phyloP scores from a whole-genome alignment of 2,329 filamentous ascomycete species.

The Xylaria sp. region DNA sequence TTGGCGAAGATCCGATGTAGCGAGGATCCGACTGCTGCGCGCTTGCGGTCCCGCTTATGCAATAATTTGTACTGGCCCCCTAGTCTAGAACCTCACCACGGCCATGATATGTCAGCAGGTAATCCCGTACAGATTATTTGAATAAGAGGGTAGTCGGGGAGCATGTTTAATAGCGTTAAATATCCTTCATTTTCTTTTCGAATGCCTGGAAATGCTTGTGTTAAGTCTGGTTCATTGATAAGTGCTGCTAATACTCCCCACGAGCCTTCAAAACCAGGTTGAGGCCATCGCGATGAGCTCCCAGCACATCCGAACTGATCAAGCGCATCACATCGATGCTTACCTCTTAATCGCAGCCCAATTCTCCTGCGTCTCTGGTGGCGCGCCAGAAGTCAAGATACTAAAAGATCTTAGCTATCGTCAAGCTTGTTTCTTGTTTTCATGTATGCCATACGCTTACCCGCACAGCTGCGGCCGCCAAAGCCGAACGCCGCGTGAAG shows the following conservation, averaged over 20 bases:
- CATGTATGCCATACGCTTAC: conserved; percentile 23
- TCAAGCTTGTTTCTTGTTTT: conserved; percentile 24
- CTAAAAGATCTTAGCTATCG: conserved; percentile 20
- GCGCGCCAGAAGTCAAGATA: conserved; percentile 27
- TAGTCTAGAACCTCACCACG: too few species aligned
- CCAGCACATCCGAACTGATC: conserved; percentile 20
- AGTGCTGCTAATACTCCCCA: background rate
- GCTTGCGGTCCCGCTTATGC: too few species aligned
- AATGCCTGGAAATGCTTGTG: background rate
- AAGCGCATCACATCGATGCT: background rate
- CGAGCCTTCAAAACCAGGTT: conserved; percentile 9
- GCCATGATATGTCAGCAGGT: too few species aligned
- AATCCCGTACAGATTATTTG: too few species aligned
- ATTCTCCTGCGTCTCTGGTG: background rate
- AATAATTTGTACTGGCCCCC: too few species aligned
- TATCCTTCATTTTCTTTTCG: too few species aligned
- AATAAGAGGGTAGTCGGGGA: too few species aligned
- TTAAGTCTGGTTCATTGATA: background rate
- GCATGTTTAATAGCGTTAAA: too few species aligned
- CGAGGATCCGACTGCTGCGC: too few species aligned
- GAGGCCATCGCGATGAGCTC: conserved; percentile 15
- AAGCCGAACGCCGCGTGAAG: conserved; percentile 17
- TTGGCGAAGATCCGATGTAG: too few species aligned
- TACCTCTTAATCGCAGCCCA: background rate
- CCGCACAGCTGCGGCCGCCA: conserved; percentile 18